A percentile compares a stretch with the other conserved stretches of the same genome.
These are phyloP conservation scores for Inga leiocalycina DNA, from an alignment of 306 rosid genomes.

Conservation along the genomic window DNA sequence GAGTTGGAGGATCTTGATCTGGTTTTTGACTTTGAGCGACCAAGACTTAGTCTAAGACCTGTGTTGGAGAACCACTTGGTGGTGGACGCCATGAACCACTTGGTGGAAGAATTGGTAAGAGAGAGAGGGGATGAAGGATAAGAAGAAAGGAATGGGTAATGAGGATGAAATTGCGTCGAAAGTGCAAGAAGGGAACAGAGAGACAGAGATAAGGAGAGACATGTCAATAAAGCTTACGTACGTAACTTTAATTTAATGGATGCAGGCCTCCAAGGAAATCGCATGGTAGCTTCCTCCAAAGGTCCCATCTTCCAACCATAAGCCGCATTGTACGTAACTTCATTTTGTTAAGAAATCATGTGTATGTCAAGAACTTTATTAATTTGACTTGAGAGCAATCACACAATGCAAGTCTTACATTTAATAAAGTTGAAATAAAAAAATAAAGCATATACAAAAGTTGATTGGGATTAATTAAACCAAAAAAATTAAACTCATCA, in stretches of 20 bases:
- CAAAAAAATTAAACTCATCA: too few species aligned
- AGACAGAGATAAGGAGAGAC: not conserved
- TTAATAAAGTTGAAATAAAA: too few species aligned
- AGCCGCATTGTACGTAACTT: too few species aligned
- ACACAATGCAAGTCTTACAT: too few species aligned
- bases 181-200: not conserved
- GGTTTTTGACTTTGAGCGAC: slow-evolving; percentile 6
- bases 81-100: slow-evolving; percentile 55
- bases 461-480: too few species aligned
- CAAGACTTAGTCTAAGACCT: slow-evolving; percentile 40
- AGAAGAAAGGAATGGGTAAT: not conserved
- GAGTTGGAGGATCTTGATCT: slow-evolving; percentile 39
- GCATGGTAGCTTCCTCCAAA: not conserved
- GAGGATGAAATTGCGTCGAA: not conserved
- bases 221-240: not conserved
- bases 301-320: not conserved
- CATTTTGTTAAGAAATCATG: too few species aligned
- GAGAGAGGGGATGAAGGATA: not conserved
- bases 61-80: slow-evolving; percentile 69
- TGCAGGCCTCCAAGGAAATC: not conserved
- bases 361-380: too few species aligned
- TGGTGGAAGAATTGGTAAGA: slow-evolving; percentile 24
- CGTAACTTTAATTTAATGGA: too few species aligned
- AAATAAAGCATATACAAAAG: too few species aligned
- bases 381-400: too few species aligned